phyloP scores from a whole-genome alignment of 2,329 filamentous ascomycete genomes.

The Alternaria brassicae region DNA sequence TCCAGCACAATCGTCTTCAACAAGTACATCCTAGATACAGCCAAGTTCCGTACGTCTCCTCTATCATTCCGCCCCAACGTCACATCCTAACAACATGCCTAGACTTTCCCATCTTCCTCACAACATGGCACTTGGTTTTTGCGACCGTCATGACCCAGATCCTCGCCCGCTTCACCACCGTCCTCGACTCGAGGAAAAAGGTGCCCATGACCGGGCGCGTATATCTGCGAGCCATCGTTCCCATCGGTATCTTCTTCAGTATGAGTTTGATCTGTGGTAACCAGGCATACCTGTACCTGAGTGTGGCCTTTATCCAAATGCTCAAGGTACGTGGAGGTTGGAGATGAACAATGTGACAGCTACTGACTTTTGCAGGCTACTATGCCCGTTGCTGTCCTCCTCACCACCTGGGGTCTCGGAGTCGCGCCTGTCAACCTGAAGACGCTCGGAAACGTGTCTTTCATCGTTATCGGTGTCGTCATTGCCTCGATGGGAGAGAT shows the following conservation, averaged over 20 bases:
- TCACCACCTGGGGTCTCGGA: conserved; percentile 87
- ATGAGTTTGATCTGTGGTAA: conserved; percentile 96
- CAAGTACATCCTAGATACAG: conserved; percentile 93
- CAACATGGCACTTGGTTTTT: conserved; percentile 91
- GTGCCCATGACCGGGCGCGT: conserved; percentile 97
- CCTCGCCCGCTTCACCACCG: conserved; percentile 84
- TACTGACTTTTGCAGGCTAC: conserved; percentile 69
- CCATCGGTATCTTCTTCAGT: conserved; percentile 95
- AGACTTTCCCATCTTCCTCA: conserved; percentile 70
- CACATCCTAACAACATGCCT: conserved; percentile 37
- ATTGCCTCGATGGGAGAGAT: conserved; percentile 97
- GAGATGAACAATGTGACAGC: background rate
- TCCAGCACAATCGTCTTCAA: conserved; percentile 98
- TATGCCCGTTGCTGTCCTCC: conserved; percentile 89
- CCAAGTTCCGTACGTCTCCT: conserved; percentile 75
- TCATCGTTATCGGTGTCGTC: conserved; percentile 93
- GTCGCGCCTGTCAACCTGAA: conserved; percentile 83
- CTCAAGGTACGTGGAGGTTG: conserved; percentile 74
- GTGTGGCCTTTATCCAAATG: conserved; percentile 98
- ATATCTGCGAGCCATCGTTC: conserved; percentile 91
- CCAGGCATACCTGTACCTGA: conserved; percentile 92
- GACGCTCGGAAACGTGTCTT: conserved; percentile 89
- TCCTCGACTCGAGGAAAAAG: conserved; percentile 92
- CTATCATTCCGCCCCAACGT: conserved; percentile 2
- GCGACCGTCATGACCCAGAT: conserved; percentile 94